Evolutionary conservation across 768 basidiomycete genomes (phyloP).

Genomic region (Kwoniella mangroviensis): DNA sequence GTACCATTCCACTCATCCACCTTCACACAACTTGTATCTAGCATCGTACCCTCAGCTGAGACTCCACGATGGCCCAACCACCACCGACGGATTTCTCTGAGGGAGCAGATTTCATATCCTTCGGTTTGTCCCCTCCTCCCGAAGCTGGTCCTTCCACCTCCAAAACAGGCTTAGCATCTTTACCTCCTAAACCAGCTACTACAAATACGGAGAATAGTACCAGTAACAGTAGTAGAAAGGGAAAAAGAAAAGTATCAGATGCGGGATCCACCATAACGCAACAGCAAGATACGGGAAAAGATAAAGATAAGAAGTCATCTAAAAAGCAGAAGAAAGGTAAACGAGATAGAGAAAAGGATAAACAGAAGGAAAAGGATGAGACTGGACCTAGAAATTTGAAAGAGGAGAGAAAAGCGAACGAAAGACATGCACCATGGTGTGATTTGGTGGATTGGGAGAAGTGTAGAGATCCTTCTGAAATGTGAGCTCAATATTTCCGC

Average conservation of each 20-base stretch:
- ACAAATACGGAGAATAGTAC: background rate
- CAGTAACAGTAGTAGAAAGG: constrained; percentile 6
- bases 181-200: background rate
- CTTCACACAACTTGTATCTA: background rate
- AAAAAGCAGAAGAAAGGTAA: constrained; percentile 23
- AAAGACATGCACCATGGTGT: constrained; percentile 68
- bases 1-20: background rate
- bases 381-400: constrained; percentile 64
- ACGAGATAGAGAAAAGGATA: constrained; percentile 26
- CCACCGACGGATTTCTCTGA: constrained; percentile 11
- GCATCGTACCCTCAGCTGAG: background rate
- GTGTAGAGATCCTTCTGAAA: constrained; percentile 78
- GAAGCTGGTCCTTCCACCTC: constrained; percentile 29
- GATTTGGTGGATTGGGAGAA: constrained; percentile 70
- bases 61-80: constrained; percentile 1
- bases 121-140: constrained; percentile 36
- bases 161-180: background rate
- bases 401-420: constrained; percentile 62
- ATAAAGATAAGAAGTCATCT: constrained; percentile 7
- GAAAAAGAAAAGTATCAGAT: constrained; percentile 21
- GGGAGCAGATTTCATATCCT: constrained; percentile 53
- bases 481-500: constrained; percentile 65
- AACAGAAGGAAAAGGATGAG: constrained; percentile 56
- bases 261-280: background rate
- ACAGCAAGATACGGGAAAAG: background rate